Evolutionary conservation across 2,329 filamentous ascomycete genomes (phyloP).

Genomic region (Paecilomyces fulvus): DNA sequence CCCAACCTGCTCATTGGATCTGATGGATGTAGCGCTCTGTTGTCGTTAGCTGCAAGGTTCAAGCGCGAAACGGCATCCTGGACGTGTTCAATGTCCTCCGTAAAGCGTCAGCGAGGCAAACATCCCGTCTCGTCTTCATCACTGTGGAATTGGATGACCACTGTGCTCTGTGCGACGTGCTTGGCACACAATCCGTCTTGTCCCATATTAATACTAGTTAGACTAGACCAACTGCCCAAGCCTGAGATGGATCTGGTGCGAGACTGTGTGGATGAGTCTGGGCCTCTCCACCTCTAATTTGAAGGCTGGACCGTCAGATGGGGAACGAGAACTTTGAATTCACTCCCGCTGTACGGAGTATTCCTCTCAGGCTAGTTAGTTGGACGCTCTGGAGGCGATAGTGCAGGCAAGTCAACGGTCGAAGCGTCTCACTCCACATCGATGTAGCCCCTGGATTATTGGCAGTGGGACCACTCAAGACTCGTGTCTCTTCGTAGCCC

Average conservation of each 20-base stretch:
- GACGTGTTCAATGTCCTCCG: not conserved
- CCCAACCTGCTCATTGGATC: not conserved
- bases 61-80: not conserved
- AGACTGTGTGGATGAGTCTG: not conserved
- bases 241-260: not conserved
- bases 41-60: not conserved
- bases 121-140: not conserved
- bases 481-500: not conserved
- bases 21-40: not conserved
- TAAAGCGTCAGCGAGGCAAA: not conserved
- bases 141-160: not conserved
- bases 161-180: not conserved
- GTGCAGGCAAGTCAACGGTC: not conserved
- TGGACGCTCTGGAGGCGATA: not conserved
- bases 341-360: not conserved
- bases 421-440: not conserved
- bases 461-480: not conserved
- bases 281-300: not conserved
- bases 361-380: not conserved
- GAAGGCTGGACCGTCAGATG: not conserved
- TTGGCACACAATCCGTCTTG: not conserved
- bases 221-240: not conserved
- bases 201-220: not conserved
- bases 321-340: not conserved
- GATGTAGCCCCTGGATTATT: not conserved